Conservation (phyloP, 768 basidiomycete species). For the Lentinula sp. region DNA sequence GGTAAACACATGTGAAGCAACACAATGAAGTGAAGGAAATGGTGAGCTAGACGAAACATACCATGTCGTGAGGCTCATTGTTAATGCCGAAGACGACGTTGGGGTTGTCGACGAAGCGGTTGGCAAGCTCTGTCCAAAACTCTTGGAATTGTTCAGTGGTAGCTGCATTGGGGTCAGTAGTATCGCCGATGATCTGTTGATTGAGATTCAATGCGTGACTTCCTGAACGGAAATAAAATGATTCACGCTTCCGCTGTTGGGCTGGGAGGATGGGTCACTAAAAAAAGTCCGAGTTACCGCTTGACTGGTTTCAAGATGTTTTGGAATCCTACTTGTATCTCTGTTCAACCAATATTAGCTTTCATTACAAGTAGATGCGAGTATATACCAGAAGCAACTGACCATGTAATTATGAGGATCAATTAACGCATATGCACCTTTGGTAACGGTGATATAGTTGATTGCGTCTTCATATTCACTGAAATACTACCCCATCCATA, state of each 20-base stretch:
- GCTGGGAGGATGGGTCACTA: conserved; percentile 39
- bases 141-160: conserved; percentile 35
- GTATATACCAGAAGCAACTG: neutral
- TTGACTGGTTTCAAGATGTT: neutral
- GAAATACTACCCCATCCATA: conserved; percentile 29
- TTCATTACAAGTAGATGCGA: neutral
- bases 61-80: conserved; percentile 43
- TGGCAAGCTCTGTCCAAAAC: conserved; percentile 37
- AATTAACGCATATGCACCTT: conserved; percentile 36
- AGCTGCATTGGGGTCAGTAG: conserved; percentile 36
- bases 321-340: conserved; percentile 34
- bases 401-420: conserved; percentile 44
- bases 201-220: neutral
- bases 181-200: conserved; percentile 37
- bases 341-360: neutral
- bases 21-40: neutral
- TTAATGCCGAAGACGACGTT: conserved; percentile 42
- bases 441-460: conserved; percentile 33
- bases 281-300: neutral
- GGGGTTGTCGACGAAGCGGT: conserved; percentile 31
- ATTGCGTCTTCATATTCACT: conserved; percentile 35
- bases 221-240: neutral
- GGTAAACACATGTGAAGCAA: neutral
- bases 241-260: conserved; percentile 36
- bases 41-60: conserved; percentile 6